Base-by-base conservation (phyloP, 2,329 filamentous ascomycete genomes). In the Tolypocladium paradoxum region DNA sequence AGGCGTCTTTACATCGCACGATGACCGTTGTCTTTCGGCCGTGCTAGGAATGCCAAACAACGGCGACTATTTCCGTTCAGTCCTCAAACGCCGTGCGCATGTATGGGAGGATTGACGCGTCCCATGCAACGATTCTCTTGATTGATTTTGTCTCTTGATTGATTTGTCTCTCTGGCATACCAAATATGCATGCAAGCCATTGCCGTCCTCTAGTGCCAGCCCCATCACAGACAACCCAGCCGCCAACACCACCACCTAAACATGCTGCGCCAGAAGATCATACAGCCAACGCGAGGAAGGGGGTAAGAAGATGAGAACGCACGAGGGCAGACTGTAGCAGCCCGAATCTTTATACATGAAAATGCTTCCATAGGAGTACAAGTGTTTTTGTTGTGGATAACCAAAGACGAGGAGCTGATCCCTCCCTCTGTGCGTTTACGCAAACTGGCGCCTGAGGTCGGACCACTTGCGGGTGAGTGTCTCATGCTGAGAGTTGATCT, bases 381-480 rank as follows among this genome's bases (percentile, higher is more conserved):
- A n/a, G 24, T 22, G 20, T 36, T 47, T 47, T 9, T 18, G 43
- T 18, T 47, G 43, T 46, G 43, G 33, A 27, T 24, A 20, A 16
- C 12, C 33, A 34, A 49, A 29, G 24, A 18, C 20, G 35, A 49
- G n/a, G 18, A 16, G 35, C 33, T 9, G 14, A 49, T 0, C 14
- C 14, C n/a, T n/a, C n/a, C 31, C 6, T 2, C 2, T 3, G 29
- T 37, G 9, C 18, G 29, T n/a, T 58, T 59, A 77, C 48, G 70
- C 72, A 61, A 83, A 80, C 54, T 82, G 79, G 50, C 74, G 73
- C 69, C 77, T 82, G 57, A 92, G 73, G 61, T 92, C 88, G 50
- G 80, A 82, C 87, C 87, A 91, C 72, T 87, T 90, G 61, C 87
- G 82, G 57, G 76, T 83, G 45, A 92, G 78, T 7, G 81, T 79